These are phyloP conservation scores for Aspergillus olivimuriae DNA, from an alignment of 495 filamentous ascomycete genomes.

Conservation along the genomic window DNA sequence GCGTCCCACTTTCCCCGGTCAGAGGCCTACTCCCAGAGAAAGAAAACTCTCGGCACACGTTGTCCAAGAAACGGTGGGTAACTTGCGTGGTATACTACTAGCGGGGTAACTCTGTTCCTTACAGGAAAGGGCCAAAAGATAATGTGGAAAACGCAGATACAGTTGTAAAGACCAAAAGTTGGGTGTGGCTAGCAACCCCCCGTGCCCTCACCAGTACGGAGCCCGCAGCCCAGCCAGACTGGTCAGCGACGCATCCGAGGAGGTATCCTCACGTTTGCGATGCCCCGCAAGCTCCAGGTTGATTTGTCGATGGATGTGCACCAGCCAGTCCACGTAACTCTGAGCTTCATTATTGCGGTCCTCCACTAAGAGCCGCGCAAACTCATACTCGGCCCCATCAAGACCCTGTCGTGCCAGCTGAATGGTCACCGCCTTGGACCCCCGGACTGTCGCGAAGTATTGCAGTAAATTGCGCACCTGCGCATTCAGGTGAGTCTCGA, in stretches of 20 bases:
- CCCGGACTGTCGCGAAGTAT: constrained; percentile 73
- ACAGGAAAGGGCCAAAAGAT: constrained; percentile 10
- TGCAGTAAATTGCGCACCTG: constrained; percentile 92
- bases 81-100: background rate
- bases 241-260: constrained; percentile 46
- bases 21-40: background rate
- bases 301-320: constrained; percentile 87
- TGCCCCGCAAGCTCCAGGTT: constrained; percentile 81
- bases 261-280: constrained; percentile 63
- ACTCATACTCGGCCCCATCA: constrained; percentile 95
- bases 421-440: constrained; percentile 80
- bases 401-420: constrained; percentile 90
- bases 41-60: background rate
- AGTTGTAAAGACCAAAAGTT: constrained; percentile 7
- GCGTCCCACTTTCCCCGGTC: background rate
- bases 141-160: constrained; percentile 8
- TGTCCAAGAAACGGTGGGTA: background rate
- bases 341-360: constrained; percentile 97
- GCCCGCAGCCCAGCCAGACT: constrained; percentile 64
- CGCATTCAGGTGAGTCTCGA: constrained; percentile 90
- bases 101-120: background rate
- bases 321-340: constrained; percentile 97
- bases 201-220: constrained; percentile 53
- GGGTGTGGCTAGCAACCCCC: background rate
- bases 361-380: constrained; percentile 83